These are phyloP conservation scores for Leishmania tropica DNA, from an alignment of 208 protist species.

Conservation along the genomic window DNA sequence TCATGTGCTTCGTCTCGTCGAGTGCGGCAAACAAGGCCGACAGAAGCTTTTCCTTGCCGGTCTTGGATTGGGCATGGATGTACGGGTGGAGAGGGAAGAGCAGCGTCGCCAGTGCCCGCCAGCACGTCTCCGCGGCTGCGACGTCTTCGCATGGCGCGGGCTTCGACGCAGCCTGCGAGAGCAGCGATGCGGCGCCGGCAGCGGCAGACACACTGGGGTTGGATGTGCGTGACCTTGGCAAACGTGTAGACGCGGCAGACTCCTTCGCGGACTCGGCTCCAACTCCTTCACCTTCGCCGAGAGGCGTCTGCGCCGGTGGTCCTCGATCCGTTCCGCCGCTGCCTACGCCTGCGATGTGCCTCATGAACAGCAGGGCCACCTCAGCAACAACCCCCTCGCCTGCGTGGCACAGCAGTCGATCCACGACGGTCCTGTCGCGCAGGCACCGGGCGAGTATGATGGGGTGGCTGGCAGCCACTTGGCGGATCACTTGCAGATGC, in stretches of 20 bases:
- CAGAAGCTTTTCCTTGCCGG: conserved; percentile 49
- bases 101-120: conserved; percentile 53
- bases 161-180: background rate
- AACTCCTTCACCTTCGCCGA: background rate
- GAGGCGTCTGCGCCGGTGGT: background rate
- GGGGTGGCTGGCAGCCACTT: conserved; percentile 20
- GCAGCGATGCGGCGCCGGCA: background rate
- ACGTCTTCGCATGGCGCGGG: background rate
- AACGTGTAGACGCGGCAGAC: background rate
- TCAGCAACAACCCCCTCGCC: conserved; percentile 22
- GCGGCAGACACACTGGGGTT: background rate
- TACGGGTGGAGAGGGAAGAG: conserved; percentile 39
- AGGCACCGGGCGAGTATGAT: conserved; percentile 50
- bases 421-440: conserved; percentile 44
- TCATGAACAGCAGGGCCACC: conserved; percentile 32
- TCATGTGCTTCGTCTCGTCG: conserved; percentile 1
- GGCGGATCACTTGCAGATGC: conserved; percentile 14
- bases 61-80: conserved; percentile 30
- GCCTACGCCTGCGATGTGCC: conserved; percentile 1
- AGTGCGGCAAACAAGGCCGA: conserved; percentile 34
- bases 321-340: background rate
- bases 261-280: background rate
- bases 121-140: conserved; percentile 31
- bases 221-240: background rate
- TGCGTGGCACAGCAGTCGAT: conserved; percentile 50